Percentiles rank a stretch among this genome's conserved stretches.
phyloP scores from a whole-genome alignment of 1,284 basidiomycete genomes.

The Schizophyllum amplum region DNA sequence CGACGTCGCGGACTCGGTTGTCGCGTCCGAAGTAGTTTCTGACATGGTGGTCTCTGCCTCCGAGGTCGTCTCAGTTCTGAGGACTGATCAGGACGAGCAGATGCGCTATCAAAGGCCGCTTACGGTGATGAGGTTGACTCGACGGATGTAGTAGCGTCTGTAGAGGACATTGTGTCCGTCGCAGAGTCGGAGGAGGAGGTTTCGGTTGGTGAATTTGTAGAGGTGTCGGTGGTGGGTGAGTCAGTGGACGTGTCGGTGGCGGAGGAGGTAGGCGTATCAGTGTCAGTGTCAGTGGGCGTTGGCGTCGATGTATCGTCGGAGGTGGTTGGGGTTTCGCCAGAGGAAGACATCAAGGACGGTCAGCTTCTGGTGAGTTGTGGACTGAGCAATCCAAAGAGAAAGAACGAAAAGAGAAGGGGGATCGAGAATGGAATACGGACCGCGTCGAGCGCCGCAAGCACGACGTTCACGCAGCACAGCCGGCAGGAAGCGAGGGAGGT shows the following conservation, averaged over 20 bases:
- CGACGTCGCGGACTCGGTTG: background rate
- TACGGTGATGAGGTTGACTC: background rate
- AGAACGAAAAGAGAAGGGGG: constrained; percentile 8
- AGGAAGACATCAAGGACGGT: background rate
- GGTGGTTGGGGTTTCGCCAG: background rate
- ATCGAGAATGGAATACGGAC: constrained; percentile 7
- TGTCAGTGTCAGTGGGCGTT: constrained; percentile 6
- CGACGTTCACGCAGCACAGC: background rate
- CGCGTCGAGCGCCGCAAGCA: background rate
- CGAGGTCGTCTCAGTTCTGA: background rate
- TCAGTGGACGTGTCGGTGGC: constrained; percentile 6
- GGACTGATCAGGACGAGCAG: background rate
- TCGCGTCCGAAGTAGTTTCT: background rate
- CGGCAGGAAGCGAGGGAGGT: background rate
- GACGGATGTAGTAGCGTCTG: background rate
- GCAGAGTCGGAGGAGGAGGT: constrained; percentile 8
- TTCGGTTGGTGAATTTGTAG: background rate
- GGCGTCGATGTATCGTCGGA: constrained; percentile 10
- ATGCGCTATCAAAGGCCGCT: background rate
- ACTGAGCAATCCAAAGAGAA: constrained; percentile 4
- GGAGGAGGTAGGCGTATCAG: constrained; percentile 12
- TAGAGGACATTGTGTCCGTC: constrained; percentile 7
- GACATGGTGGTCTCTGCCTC: background rate
- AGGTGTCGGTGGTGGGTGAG: constrained; percentile 2
- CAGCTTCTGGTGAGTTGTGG: background rate